Conservation (phyloP, 805 yeast species). For the Sugiyamaella lignohabitans region DNA sequence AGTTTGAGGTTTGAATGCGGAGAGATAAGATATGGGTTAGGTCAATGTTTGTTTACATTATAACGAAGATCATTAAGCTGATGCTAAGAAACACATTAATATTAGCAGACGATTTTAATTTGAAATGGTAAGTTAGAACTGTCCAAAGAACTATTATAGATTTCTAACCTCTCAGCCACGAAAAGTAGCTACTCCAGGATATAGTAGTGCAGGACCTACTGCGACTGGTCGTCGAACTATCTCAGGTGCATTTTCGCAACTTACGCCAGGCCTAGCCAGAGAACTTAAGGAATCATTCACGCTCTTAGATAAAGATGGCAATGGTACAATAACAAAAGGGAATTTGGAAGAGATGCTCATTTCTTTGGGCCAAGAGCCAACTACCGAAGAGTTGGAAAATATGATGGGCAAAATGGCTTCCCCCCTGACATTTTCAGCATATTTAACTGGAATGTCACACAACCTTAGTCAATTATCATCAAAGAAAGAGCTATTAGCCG, state of each 20-base stretch:
- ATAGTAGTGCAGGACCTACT: conserved; percentile 3
- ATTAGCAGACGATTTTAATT: neutral
- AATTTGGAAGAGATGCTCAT: conserved; percentile 45
- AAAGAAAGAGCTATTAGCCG: conserved; percentile 47
- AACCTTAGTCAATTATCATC: conserved; percentile 48
- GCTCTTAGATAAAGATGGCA: conserved; percentile 74
- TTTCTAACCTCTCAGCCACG: neutral
- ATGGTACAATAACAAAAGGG: conserved; percentile 39
- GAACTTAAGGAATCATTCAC: conserved; percentile 71
- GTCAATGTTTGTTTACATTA: neutral
- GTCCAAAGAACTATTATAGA: too few relatives aligned
- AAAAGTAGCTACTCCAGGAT: conserved; percentile 5
- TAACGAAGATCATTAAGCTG: neutral
- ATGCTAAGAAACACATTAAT: too few relatives aligned
- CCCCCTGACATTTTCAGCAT: conserved; percentile 57
- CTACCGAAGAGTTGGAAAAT: conserved; percentile 37
- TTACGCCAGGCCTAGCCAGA: conserved; percentile 57
- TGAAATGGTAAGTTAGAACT: neutral
- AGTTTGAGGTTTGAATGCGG: too few relatives aligned
- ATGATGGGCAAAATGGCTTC: conserved; percentile 44
- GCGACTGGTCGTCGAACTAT: conserved; percentile 14
- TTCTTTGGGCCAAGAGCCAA: conserved; percentile 32
- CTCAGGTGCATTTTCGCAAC: conserved; percentile 35
- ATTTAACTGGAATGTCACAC: conserved; percentile 54
- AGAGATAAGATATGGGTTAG: too few relatives aligned